phyloP scores from a whole-genome alignment of 768 basidiomycete species.

The Megacollybia marginata region DNA sequence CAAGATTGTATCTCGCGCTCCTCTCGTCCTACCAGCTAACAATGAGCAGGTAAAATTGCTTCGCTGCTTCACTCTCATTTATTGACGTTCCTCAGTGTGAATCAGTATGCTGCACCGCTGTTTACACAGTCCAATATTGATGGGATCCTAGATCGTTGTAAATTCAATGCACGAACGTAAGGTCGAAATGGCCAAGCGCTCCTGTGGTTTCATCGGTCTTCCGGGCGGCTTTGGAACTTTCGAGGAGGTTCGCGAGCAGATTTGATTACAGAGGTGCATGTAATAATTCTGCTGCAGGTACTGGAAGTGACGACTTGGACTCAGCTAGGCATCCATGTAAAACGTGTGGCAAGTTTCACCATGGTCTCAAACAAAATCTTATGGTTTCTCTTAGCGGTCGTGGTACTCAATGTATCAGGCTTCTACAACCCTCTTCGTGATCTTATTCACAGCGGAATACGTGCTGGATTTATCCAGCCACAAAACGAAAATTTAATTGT shows the following conservation, averaged over 20 bases:
- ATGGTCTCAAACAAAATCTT: neutral
- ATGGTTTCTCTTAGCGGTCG: slow-evolving; percentile 35
- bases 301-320: slow-evolving; percentile 94
- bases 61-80: neutral
- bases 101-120: neutral
- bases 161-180: slow-evolving; percentile 87
- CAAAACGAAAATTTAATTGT: slow-evolving; percentile 53
- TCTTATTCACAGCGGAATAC: slow-evolving; percentile 60
- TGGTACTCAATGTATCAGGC: slow-evolving; percentile 73
- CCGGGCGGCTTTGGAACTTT: slow-evolving; percentile 95
- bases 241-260: slow-evolving; percentile 59
- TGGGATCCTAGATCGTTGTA: slow-evolving; percentile 49
- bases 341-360: slow-evolving; percentile 2
- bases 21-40: slow-evolving; percentile 19
- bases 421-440: slow-evolving; percentile 81
- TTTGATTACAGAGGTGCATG: neutral
- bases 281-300: slow-evolving; percentile 33
- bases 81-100: slow-evolving; percentile 5
- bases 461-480: slow-evolving; percentile 68
- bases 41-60: slow-evolving; percentile 25
- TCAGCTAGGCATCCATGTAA: slow-evolving; percentile 44
- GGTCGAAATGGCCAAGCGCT: slow-evolving; percentile 79
- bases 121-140: slow-evolving; percentile 3
- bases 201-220: slow-evolving; percentile 76
- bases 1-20: slow-evolving; percentile 18